Percentiles rank a stretch among this genome's conserved stretches.
Evolutionary conservation across 1,284 basidiomycete species (phyloP).

Genomic region (Melampsora americana): DNA sequence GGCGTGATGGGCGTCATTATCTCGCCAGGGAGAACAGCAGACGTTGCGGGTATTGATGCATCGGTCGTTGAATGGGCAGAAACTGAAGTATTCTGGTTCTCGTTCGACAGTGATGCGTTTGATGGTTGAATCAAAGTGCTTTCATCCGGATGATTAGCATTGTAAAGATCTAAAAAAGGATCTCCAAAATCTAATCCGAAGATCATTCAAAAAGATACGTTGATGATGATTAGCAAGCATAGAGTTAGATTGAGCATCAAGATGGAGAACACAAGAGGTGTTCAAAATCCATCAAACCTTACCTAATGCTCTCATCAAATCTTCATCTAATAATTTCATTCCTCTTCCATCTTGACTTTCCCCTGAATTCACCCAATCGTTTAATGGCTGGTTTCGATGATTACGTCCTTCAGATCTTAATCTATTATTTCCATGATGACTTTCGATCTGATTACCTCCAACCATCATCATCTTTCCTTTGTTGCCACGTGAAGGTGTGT

Average conservation of each 20-base stretch:
- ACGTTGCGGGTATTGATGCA: neutral
- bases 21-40: neutral
- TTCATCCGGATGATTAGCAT: neutral
- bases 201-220: too few species aligned
- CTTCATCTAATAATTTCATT: neutral
- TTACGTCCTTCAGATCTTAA: neutral
- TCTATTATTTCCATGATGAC: neutral
- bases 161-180: neutral
- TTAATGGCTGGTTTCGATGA: neutral
- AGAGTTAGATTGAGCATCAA: too few species aligned
- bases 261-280: too few species aligned
- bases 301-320: neutral
- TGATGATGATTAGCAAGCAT: too few species aligned
- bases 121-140: neutral
- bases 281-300: too few species aligned
- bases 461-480: neutral
- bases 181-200: neutral
- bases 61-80: neutral
- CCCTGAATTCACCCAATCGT: neutral
- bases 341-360: constrained; percentile 1
- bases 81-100: neutral
- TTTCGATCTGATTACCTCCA: neutral
- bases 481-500: neutral
- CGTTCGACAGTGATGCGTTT: neutral
- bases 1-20: neutral